Evolutionary conservation across 306 rosid species (phyloP).

Genomic region (Cucurbita maxima): DNA sequence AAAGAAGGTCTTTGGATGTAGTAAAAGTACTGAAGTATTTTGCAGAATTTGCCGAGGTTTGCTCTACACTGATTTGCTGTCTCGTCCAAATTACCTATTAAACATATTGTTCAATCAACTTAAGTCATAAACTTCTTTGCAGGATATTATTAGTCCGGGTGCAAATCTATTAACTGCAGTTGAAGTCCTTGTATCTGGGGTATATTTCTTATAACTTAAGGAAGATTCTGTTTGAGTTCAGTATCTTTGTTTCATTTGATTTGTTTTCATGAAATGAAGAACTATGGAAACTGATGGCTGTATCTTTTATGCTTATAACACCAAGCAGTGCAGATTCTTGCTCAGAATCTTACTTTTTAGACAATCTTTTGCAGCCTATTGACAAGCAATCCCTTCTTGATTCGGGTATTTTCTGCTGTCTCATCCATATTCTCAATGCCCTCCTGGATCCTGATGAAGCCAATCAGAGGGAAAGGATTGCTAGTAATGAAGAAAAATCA

Average conservation of each 20-base stretch:
- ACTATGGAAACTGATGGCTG: neutral
- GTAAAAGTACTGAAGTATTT: conserved; percentile 59
- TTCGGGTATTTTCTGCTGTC: conserved; percentile 98
- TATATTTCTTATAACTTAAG: conserved; percentile 23
- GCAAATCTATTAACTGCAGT: conserved; percentile 84
- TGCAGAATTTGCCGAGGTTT: conserved; percentile 72
- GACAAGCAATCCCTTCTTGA: conserved; percentile 98
- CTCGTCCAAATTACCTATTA: conserved; percentile 1
- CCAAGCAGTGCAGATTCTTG: neutral
- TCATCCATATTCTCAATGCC: conserved; percentile 74
- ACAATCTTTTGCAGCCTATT: conserved; percentile 55
- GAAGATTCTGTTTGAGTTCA: conserved; percentile 7
- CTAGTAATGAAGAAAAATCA: conserved; percentile 28
- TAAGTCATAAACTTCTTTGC: conserved; percentile 17
- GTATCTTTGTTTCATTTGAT: neutral
- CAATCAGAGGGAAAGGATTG: conserved; percentile 29
- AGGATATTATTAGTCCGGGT: conserved; percentile 81
- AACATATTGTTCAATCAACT: conserved; percentile 5
- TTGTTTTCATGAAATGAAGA: neutral
- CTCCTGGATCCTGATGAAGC: conserved; percentile 69
- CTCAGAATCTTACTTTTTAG: neutral
- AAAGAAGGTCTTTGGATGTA: conserved; percentile 64
- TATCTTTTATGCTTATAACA: neutral
- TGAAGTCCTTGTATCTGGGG: conserved; percentile 91
- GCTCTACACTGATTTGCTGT: conserved; percentile 13